Evolutionary conservation across 805 yeast genomes (phyloP), one percentile per base, ranked within the genome.

Genomic region (Candida verbasci): DNA sequence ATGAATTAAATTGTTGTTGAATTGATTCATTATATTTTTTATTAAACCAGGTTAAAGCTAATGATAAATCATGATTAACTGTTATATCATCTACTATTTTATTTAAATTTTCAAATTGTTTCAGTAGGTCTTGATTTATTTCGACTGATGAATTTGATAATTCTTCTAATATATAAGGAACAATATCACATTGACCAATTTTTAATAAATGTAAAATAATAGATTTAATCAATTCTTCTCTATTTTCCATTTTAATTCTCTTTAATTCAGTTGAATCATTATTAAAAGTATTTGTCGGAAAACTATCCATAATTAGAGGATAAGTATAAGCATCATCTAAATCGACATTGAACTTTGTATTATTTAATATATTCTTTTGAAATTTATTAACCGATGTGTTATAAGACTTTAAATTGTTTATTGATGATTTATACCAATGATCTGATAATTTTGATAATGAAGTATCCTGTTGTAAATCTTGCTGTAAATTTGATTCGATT

Each of bases 281-380:
- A 4, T n/a, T n/a, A n/a, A n/a, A n/a, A n/a, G n/a, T n/a, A n/a
- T n/a, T n/a, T n/a, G n/a, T n/a, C n/a, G 68, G 67, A 27, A 43
- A 47, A 27, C 58, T 52, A 34, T 56, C 45, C 31, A 65, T 47
- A 39, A 46, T 48, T 37, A 67, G 49, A 0, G 69, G 68, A 38
- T 57, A 67, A 1, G 63, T 55, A 43, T 67, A 66, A 6, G 72
- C 70, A 14, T 61, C 68, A 45, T 66, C 72, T 23, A 67, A 44
- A 37, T 60, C 60, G 23, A 63, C 44, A 23, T 37, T 38, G 36
- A 48, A 62, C 33, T 49, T 50, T n/a, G 59, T 35, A 7, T n/a
- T n/a, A n/a, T n/a, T n/a, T n/a, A 59, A 43, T 8, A 62, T 41
- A 35, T 55, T 57, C 49, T 65, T 65, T 43, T 34, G 58, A 34